Evolutionary conservation across 2,329 filamentous ascomycete genomes (phyloP), one percentile per base, ranked within the genome.

Genomic region (Balansia obtecta): DNA sequence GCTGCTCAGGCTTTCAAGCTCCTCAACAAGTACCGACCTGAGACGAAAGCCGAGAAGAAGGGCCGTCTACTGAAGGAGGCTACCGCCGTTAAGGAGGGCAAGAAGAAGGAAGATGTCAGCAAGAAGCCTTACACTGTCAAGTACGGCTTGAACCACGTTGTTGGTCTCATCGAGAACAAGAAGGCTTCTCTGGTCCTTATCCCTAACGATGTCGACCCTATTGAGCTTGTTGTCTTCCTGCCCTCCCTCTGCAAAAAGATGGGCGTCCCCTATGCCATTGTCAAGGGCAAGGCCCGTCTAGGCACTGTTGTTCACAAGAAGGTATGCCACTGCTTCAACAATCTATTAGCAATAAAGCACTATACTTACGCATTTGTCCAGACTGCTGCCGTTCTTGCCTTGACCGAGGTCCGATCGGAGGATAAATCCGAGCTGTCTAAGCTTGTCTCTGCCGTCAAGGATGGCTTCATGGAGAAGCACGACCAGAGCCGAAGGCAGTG

Each of bases 41-140:
- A 98, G 83, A 94, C 88, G 74, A 97, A 96, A 85, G 77, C 80
- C 65, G 91, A 97, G 85, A 98, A 98, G 88, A 98, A 97, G 85
- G 94, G 98, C 80, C 89, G 93, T 76, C 81, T 98, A 60, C 83
- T 87, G 72, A 89, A 95, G 82, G 93, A 98, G 83, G 93, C 94
- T 59, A 95, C 90, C 65, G 94, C 93, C 67, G 83, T 98, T 71
- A 84, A 89, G 71, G 90, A 97, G 75, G 93, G 94, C 74, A 96
- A 97, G 87, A 98, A 97, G 87, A 97, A 97, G 87, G 94, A 98
- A 82, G 90, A 95, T 67, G 91, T 95, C 71, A 88, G 82, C 86
- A 97, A 97, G 88, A 98, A 98, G 87, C 93, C 93, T 67, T 98
- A 96, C 77, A 77, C 86, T 61, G 90, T 93, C 82, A 98, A 98